phyloP scores from a whole-genome alignment of 2,329 filamentous ascomycete species.

The Cladophialophora chaetospira region DNA sequence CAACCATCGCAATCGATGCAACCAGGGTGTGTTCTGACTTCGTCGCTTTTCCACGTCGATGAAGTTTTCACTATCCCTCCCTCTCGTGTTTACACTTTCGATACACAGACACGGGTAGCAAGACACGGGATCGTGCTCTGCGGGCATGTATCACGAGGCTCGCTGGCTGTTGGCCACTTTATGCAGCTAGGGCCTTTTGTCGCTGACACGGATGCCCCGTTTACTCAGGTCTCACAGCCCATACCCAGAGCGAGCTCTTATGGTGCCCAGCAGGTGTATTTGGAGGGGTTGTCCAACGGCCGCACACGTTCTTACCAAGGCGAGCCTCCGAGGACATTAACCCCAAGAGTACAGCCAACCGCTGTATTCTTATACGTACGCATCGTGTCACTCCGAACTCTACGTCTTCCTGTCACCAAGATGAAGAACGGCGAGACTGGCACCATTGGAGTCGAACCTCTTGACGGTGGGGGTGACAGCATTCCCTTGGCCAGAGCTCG shows the following conservation, averaged over 20 bases:
- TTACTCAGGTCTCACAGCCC: background rate
- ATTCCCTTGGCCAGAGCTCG: constrained; percentile 27
- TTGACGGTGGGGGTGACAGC: background rate
- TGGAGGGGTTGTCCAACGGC: background rate
- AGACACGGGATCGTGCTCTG: constrained; percentile 74
- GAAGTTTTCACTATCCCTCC: constrained; percentile 79
- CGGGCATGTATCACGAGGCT: constrained; percentile 79
- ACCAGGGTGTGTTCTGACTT: constrained; percentile 51
- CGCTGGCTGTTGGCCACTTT: constrained; percentile 73
- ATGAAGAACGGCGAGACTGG: constrained; percentile 82
- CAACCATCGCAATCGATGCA: constrained; percentile 1
- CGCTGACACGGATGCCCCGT: constrained; percentile 33
- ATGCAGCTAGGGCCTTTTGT: constrained; percentile 77
- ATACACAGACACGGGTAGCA: constrained; percentile 41
- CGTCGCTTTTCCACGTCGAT: constrained; percentile 79
- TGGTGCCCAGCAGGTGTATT: background rate
- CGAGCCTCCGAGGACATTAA: background rate
- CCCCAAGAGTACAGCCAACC: background rate
- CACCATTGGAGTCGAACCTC: constrained; percentile 65
- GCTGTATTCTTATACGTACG: constrained; percentile 56
- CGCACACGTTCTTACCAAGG: constrained; percentile 24
- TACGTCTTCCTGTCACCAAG: constrained; percentile 77
- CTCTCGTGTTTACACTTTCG: constrained; percentile 55
- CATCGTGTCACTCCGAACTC: constrained; percentile 82
- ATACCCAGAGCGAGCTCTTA: constrained; percentile 23